Conservation (phyloP, 2,329 filamentous ascomycete species). For the Colletotrichum falcatum region DNA sequence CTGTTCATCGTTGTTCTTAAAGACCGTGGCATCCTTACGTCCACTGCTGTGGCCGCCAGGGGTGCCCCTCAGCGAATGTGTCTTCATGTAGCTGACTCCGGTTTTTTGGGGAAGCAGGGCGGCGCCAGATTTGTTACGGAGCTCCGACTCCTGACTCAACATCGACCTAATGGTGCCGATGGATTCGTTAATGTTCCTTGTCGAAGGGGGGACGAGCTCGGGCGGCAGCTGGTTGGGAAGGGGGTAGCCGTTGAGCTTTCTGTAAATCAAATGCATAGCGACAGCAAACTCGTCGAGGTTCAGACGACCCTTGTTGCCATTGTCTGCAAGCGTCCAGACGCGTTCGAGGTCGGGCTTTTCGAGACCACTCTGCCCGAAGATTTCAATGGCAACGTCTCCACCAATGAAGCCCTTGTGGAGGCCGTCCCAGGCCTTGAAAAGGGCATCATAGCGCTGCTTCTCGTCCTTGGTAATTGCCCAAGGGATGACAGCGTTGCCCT, state of each 20-base stretch:
- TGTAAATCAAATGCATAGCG: constrained; percentile 98
- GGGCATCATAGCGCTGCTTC: constrained; percentile 94
- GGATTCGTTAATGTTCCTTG: constrained; percentile 90
- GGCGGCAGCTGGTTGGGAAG: constrained; percentile 88
- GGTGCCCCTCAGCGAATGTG: constrained; percentile 84
- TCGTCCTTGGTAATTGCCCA: constrained; percentile 99
- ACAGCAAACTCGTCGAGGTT: constrained; percentile 98
- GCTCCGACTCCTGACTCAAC: constrained; percentile 89
- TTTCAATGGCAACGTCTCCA: constrained; percentile 93
- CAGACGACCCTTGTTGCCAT: constrained; percentile 91
- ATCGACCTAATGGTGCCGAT: constrained; percentile 93
- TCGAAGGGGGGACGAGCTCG: constrained; percentile 94
- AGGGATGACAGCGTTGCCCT: constrained; percentile 94
- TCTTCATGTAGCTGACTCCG: constrained; percentile 98
- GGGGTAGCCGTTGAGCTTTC: constrained; percentile 95
- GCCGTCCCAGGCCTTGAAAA: constrained; percentile 97
- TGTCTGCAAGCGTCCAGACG: constrained; percentile 94
- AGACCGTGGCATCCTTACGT: constrained; percentile 95
- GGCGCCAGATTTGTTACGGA: constrained; percentile 88
- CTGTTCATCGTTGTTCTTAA: constrained; percentile 95
- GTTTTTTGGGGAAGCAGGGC: constrained; percentile 94
- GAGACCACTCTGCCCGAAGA: constrained; percentile 95
- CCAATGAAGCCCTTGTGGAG: constrained; percentile 92
- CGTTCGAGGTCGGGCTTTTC: constrained; percentile 91
- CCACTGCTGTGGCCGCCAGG: constrained; percentile 67